Base-by-base conservation (phyloP, 108 stramenopile species). In the Pseudonitzschia delicatissima region DNA sequence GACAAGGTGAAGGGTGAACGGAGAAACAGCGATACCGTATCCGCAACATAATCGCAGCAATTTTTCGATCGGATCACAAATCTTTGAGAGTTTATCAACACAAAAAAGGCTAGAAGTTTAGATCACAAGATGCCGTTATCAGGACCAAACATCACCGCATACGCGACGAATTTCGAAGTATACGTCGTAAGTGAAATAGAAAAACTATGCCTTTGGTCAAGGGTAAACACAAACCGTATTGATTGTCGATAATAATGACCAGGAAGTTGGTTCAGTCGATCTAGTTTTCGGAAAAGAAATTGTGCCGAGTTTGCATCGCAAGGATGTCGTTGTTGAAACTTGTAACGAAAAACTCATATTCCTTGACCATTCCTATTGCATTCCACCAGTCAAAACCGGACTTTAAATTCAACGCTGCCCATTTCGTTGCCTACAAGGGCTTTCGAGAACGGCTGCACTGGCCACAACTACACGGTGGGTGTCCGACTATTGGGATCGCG, bases 371-470 rank as follows among this genome's bases (percentile, higher is more conserved):
- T 57, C 5, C 32, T 34, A 37, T 18, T 58, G 6, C 32, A 12
- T 33, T 58, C 31, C 7, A 58, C 23, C 34, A 58, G 35, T 75
- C 78, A 23, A 96, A 94, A 71, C 90, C 95, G 40, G 87, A 91
- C 44, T 97, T 98, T 82, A 98, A 98, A 77, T 98, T 98, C 85
- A 93, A 95, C 82, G 95, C 94, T 17, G 93, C 97, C 18, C 97
- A 98, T 68, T 98, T 98, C 69, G 95, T 97, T 29, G 94, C 94
- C 2, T 98, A 82, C 77, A 64, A 83, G 27, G 94, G 94, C 17
- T 98, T 90, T 69, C 84, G 97, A 11, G 97, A 98, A 78, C 74
- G 94, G 21, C 68, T 98, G 6, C 97, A 98, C 66, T n/a, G 97
- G 97, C 7, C 97, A 98, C 79, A 95, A 95, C 64, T 98, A 98